Conservation (phyloP, 2,329 filamentous ascomycete genomes). For the Claviceps capensis region DNA sequence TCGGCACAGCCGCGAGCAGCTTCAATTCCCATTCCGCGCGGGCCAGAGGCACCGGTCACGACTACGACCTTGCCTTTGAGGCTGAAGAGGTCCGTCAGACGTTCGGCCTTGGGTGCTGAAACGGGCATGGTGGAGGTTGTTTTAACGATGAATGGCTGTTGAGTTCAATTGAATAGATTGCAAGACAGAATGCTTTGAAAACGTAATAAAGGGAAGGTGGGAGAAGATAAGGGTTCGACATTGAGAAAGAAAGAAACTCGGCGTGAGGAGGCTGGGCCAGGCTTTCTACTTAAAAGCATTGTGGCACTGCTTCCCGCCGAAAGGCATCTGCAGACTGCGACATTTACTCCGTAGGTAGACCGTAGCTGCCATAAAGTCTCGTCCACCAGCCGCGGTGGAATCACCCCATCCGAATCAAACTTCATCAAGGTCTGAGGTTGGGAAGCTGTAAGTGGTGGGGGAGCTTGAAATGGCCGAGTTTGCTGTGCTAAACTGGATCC, state of each 20-base stretch:
- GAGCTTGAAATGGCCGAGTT: not conserved
- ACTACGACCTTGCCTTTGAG: slow-evolving; percentile 61
- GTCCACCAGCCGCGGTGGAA: not conserved
- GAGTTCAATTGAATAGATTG: not conserved
- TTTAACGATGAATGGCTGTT: not conserved
- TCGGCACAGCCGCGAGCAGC: slow-evolving; percentile 58
- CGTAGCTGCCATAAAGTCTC: not conserved
- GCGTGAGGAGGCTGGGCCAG: not conserved
- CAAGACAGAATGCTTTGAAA: too few relatives aligned
- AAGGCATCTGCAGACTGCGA: not conserved
- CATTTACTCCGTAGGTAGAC: not conserved
- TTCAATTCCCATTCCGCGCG: slow-evolving; percentile 57
- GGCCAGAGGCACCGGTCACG: slow-evolving; percentile 54
- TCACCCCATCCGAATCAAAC: not conserved
- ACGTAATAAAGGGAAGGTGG: not conserved
- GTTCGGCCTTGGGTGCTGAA: slow-evolving; percentile 39
- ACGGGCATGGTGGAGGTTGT: slow-evolving; percentile 34
- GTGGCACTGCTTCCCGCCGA: not conserved
- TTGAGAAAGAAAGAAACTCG: not conserved
- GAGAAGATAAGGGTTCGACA: not conserved
- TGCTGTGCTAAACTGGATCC: not conserved
- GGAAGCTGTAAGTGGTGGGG: not conserved
- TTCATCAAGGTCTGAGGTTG: not conserved
- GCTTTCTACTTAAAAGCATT: not conserved
- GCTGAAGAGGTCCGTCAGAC: slow-evolving; percentile 54